These are phyloP conservation scores for Xanthoconium purpureum DNA, from an alignment of 768 basidiomycete species.

Conservation along the genomic window DNA sequence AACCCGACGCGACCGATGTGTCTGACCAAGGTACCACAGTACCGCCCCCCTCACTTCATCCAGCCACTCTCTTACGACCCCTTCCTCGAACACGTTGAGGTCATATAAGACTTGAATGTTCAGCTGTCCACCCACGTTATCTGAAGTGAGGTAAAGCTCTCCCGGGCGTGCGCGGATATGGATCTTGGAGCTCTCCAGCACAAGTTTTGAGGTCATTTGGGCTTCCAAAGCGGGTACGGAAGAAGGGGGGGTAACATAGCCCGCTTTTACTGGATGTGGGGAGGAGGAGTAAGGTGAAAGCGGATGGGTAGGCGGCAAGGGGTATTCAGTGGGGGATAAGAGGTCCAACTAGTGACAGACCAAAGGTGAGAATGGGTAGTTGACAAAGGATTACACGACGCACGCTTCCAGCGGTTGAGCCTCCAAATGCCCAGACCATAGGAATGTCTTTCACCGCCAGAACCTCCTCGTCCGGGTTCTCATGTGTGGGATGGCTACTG, in stretches of 20 bases:
- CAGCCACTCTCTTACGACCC: conserved; percentile 45
- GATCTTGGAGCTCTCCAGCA: conserved; percentile 4
- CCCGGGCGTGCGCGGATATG: conserved; percentile 43
- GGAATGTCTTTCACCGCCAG: conserved; percentile 7
- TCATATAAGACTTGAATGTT: conserved; percentile 39
- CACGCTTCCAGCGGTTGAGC: conserved; percentile 33
- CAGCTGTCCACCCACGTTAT: conserved; percentile 33
- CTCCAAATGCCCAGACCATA: conserved; percentile 12
- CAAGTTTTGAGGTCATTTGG: conserved; percentile 7
- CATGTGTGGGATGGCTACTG: neutral
- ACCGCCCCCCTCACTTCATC: conserved; percentile 39
- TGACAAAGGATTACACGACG: neutral
- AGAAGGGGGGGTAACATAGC: neutral
- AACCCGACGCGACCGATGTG: neutral
- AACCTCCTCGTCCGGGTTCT: neutral
- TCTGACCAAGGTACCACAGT: conserved; percentile 30
- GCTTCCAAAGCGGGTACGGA: neutral
- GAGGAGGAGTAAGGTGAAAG: conserved; percentile 21
- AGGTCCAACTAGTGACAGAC: conserved; percentile 28
- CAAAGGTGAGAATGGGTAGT: neutral
- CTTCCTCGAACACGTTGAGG: conserved; percentile 43
- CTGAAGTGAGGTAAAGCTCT: conserved; percentile 45
- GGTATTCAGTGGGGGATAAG: conserved; percentile 37
- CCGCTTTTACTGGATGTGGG: conserved; percentile 15
- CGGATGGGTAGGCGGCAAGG: conserved; percentile 22